Evolutionary conservation across 2,329 filamentous ascomycete species (phyloP), one percentile per base, ranked within the genome.

Genomic region (Biscogniauxia mediterranea): DNA sequence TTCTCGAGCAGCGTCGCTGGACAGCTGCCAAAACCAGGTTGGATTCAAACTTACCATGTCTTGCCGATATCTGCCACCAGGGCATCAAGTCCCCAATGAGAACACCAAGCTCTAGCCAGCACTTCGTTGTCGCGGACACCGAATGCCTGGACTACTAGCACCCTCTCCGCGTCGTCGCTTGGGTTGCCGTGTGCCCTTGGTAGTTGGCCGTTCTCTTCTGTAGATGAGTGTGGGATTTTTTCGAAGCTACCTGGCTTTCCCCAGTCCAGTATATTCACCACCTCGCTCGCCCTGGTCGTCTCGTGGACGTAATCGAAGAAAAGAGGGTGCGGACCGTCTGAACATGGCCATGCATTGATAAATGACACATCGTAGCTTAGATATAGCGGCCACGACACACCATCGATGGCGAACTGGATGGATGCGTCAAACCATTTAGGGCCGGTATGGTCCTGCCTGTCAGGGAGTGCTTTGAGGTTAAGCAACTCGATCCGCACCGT

Each of bases 71-170:
- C 88, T 8, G 89, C 89, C 61, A 92, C 83, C 19, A 93, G 77
- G 0, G 90, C 89, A 70, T 83, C 87, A 68, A 91, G 75, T 2
- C 90, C 90, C 84, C 89, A 91, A 69, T 91, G 88, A 59, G 88
- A 84, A 72, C 89, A 92, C 90, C 90, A 93, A 6, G 90, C 89
- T 64, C 90, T 79, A 1, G 88, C 89, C 68, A 93, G 82, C 3
- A 92, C 89, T 74, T 92, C 90, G 66, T 92, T 92, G 73, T 92
- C 90, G 55, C 80, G 80, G 21, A 89, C 88, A 0, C 90, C 90
- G 71, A 90, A 87, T 0, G 89, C 88, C 75, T 92, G 88, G 15
- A 92, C 81, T 4, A 89, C 87, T 8, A 93, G 78, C 3, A 93
- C 89, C 67, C 84, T 84, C 66, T 89, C 88, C 25, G 85, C 78